Base-by-base conservation (phyloP, 2,329 filamentous ascomycete genomes). In the Pseudocercospora fuligena region DNA sequence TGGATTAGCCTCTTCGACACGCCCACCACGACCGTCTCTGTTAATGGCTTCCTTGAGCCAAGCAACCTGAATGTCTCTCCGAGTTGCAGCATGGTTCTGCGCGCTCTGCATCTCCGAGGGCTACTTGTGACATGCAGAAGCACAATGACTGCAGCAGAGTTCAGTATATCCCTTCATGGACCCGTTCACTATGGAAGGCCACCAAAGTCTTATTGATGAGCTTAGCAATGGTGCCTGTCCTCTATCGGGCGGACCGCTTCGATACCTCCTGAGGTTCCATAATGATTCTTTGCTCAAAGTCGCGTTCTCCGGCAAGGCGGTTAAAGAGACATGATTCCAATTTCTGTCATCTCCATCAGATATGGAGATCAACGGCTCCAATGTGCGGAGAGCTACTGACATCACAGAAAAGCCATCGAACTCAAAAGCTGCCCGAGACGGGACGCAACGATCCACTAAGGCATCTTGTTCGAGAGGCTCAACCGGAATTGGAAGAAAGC, bases 351-450 rank as follows among this genome's bases (percentile, higher is more conserved):
- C 27, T n/a, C 25, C 25, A n/a, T 16, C 23, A 23, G 14, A 56
- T 29, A 56, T 25, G 51, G 27, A 16, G 23, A 56, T 56, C 51
- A 56, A 56, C 51, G 51, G 49, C 49, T 54, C 49, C 14, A 29
- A 25, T 54, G 49, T 54, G 49, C 49, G 49, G 49, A 54, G 49
- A 54, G 49, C 49, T 14, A 16, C 19, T 54, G 49, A 54, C 49
- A 54, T 29, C 23, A 54, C 49, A 49, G 6, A 23, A 19, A 49
- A 21, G 49, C 23, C 23, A 25, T 25, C 19, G 19, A 23, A 27
- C 49, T 54, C 23, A 25, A 21, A 25, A 25, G 23, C n/a, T 16
- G 21, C 19, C 25, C 21, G 49, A 53, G 49, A 53, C 49, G 49
- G 49, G 23, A 53, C 23, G 23, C 12, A 25, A 23, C 49, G 49